Base-by-base conservation (phyloP, 768 basidiomycete species). In the Russula brevipes region DNA sequence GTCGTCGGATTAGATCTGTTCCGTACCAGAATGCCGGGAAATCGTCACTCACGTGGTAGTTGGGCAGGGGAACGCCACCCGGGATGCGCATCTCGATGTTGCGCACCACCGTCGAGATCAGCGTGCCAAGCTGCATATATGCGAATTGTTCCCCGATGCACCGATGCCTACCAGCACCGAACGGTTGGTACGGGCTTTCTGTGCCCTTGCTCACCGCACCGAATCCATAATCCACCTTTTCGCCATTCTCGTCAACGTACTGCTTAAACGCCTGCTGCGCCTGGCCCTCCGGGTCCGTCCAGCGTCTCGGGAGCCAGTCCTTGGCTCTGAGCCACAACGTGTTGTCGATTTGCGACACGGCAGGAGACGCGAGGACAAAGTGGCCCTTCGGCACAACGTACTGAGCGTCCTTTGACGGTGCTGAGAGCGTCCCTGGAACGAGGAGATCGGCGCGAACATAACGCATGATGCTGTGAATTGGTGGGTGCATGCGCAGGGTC, bases 81-180 rank as follows among this genome's bases (percentile, higher is more conserved):
- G 86, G 86, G 51, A 97, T 78, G 52, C 79, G 82, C 70, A 98
- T 69, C 73, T 93, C 90, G 59, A 92, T 76, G 60, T 82, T 77
- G 56, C 94, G 86, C 54, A 98, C 77, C 63, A 98, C 72, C 12
- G 88, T 89, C 5, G 86, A 74, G 68, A 98, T 78, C 73, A 98
- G 81, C 6, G 87, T 86, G 42, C 93, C 90, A 10, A 98, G 77
- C 76, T 99, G 97, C 65, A 98, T 77, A 75, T 97, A 95, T 31
- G 97, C 97, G 71, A 98, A 98, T 86, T 94, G 89, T 76, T 95
- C 94, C 66, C 94, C 92, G 64, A 98, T 95, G 74, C 92, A 98
- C 67, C 95, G 81, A 78, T 98, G 96, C 70, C 91, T 82, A 35
- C 97, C 97, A 56, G 97, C 96, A 65, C 97, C 97, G 70, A 99